Base-by-base conservation (phyloP, 2,329 filamentous ascomycete genomes). In the Phaeosphaeria sp. region DNA sequence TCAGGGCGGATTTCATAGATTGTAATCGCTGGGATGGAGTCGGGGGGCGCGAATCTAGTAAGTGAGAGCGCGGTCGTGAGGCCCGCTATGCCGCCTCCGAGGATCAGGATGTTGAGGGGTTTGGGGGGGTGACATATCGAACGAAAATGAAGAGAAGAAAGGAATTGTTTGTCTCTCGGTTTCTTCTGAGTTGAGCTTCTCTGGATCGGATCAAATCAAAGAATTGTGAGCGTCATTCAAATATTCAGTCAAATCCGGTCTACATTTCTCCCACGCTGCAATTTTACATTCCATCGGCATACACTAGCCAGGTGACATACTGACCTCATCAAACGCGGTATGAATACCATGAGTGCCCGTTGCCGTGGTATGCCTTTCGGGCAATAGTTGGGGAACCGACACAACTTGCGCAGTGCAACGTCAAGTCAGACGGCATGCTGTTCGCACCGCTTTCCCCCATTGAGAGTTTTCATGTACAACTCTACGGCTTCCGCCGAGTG, bases 1-100 rank as follows among this genome's bases (percentile, higher is more conserved):
- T 73, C 65, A 1, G 79, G 73, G 0, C 82, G 79, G 46, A 83
- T 76, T 65, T 85, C 83, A 63, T 79, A 83, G 56, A 85, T 76
- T 42, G 78, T 80, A 64, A 84, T 78, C 21, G 73, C 72, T 20
- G 74, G 72, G 21, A 78, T 68, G 30, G 68, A 63, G 25, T 67
- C 71, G 23, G 70, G 46, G 23, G 79, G 77, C 6, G 69, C 58
- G 65, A 78, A 80, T 58, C 81, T 79, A 39, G 77, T 78, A 51
- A 84, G 75, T 13, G 82, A 76, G 44, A 84, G 73, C 18, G 72
- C 72, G 30, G 72, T 75, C 10, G 72, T 74, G 1, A 75, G 66
- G 43, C 72, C 72, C 3, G 72, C 72, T 51, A 75, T 74, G 20
- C 72, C 72, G 25, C 71, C 72, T 18, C 72, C 72, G 17, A 75